These are phyloP conservation scores for Rhodotorula mucilaginosa DNA, from an alignment of 1,284 basidiomycete genomes.

Conservation along the genomic window DNA sequence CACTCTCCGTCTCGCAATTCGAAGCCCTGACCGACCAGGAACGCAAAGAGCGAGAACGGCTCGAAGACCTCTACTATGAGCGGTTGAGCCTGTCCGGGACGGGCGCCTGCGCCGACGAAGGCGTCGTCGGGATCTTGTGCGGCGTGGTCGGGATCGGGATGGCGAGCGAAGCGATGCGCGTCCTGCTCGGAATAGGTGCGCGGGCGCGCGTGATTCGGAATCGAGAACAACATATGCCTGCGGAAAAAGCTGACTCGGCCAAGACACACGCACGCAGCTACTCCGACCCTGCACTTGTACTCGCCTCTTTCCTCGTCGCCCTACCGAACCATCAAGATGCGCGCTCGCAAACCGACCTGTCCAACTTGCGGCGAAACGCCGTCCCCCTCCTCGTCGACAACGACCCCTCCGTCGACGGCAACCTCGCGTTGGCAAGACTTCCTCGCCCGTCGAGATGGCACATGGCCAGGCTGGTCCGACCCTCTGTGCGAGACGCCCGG, in stretches of 20 bases:
- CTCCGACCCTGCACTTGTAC: conserved; percentile 66
- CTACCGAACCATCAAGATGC: conserved; percentile 78
- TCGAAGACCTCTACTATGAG: conserved; percentile 20
- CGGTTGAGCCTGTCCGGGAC: conserved; percentile 62
- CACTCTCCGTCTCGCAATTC: neutral
- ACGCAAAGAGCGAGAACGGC: conserved; percentile 6
- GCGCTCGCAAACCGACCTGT: conserved; percentile 63
- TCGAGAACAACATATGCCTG: too few species aligned
- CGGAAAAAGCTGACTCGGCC: too few species aligned
- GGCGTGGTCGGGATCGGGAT: conserved; percentile 89
- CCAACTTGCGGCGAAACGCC: conserved; percentile 59
- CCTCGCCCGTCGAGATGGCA: conserved; percentile 41
- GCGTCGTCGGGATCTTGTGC: conserved; percentile 84
- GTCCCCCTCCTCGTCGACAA: neutral
- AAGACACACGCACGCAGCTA: conserved; percentile 20
- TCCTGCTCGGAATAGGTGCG: conserved; percentile 70
- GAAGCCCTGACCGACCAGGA: conserved; percentile 40
- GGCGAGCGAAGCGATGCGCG: conserved; percentile 83
- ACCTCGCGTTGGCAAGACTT: conserved; percentile 44
- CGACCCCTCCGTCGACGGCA: conserved; percentile 5
- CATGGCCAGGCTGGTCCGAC: conserved; percentile 44
- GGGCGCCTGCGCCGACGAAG: conserved; percentile 83
- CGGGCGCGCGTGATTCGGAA: neutral
- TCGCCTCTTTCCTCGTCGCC: conserved; percentile 66
- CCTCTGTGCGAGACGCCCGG: conserved; percentile 58